A percentile compares a stretch with the other conserved stretches of the same genome.
Conservation (phyloP, 225 moss, liverwort and hornwort genomes). For the Climacium dendroides region DNA sequence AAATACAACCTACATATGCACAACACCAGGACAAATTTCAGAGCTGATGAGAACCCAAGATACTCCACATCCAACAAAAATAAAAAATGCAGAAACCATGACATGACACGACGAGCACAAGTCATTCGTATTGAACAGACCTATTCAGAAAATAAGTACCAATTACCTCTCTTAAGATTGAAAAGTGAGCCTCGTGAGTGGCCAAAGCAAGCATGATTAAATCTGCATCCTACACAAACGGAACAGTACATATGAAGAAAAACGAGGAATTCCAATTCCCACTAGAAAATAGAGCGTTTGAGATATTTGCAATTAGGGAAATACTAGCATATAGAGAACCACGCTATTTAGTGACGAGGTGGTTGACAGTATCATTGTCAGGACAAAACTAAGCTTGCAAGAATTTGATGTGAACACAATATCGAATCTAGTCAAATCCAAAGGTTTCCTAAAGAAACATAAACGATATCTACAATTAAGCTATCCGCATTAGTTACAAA, state of each 20-base stretch:
- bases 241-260: background rate
- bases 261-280: background rate
- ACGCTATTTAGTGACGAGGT: background rate
- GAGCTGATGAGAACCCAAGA: background rate
- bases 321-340: background rate
- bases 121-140: background rate
- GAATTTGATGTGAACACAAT: background rate
- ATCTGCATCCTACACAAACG: conserved; percentile 83
- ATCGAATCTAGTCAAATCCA: background rate
- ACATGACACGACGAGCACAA: background rate
- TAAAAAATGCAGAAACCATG: background rate
- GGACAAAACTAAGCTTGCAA: background rate
- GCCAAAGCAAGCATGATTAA: conserved; percentile 97
- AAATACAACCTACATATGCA: conserved; percentile 59
- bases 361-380: background rate
- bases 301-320: background rate
- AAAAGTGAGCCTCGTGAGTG: conserved; percentile 93
- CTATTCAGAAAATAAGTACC: background rate
- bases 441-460: background rate
- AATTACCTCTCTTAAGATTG: conserved; percentile 85
- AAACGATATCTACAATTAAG: background rate
- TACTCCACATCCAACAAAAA: background rate
- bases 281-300: background rate
- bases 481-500: background rate
- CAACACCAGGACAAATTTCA: background rate